phyloP scores from a whole-genome alignment of 257 asterid species.

The Catharanthus roseus region DNA sequence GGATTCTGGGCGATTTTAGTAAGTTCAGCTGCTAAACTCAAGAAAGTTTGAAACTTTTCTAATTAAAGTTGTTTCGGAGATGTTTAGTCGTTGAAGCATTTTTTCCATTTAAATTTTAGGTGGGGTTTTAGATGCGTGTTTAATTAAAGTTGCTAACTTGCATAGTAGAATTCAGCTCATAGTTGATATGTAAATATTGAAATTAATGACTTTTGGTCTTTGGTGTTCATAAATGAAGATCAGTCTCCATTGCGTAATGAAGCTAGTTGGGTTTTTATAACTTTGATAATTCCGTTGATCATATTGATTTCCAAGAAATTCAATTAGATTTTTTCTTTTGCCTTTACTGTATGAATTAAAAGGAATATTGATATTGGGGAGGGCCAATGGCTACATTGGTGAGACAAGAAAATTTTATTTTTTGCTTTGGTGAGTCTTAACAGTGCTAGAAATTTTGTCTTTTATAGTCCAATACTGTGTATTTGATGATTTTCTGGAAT shows the following conservation, averaged over 20 bases:
- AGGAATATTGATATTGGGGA: neutral
- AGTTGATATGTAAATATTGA: neutral
- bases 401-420: neutral
- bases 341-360: neutral
- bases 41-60: neutral
- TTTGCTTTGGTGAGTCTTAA: neutral
- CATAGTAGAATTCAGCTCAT: neutral
- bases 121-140: neutral
- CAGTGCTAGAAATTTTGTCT: neutral
- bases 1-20: neutral
- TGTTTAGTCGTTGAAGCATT: neutral
- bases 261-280: neutral
- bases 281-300: neutral
- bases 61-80: neutral
- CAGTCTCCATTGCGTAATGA: neutral
- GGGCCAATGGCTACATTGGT: no score
- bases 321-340: neutral
- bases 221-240: neutral
- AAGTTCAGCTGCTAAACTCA: neutral
- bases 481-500: neutral
- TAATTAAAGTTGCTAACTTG: neutral
- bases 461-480: neutral
- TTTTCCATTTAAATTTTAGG: neutral
- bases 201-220: neutral
- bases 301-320: neutral